A percentile compares a stretch with the other conserved stretches of the same genome.
Evolutionary conservation across 2,329 filamentous ascomycete genomes (phyloP).

Genomic region (Fusarium oxysporum): DNA sequence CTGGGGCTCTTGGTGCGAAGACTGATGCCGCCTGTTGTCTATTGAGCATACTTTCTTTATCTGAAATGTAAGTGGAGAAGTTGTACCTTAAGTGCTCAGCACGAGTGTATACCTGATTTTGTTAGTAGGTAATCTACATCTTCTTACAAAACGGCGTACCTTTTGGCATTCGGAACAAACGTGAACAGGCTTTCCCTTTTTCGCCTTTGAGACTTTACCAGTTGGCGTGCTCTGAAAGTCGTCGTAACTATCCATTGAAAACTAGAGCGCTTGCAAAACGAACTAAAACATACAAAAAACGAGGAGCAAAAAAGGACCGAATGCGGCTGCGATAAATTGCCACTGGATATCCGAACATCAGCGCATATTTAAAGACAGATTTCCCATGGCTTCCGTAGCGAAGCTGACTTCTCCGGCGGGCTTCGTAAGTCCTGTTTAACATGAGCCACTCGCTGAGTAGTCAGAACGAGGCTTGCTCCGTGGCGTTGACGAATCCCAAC

Average conservation of each 20-base stretch:
- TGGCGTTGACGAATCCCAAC: slow-evolving; percentile 3
- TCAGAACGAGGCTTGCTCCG: slow-evolving; percentile 9
- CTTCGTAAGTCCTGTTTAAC: not conserved
- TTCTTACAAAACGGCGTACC: rapidly evolving
- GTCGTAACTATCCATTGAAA: not conserved
- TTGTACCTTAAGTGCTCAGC: slow-evolving; percentile 8
- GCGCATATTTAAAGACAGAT: not conserved
- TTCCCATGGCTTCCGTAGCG: not conserved
- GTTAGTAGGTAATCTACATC: not conserved
- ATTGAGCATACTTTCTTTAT: not conserved
- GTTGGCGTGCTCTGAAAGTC: slow-evolving; percentile 5
- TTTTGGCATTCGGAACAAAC: slow-evolving; percentile 15
- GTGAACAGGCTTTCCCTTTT: slow-evolving; percentile 18
- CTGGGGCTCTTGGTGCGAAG: slow-evolving; percentile 10
- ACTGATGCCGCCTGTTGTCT: not conserved
- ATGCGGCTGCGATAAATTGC: not conserved
- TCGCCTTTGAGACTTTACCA: slow-evolving; percentile 14
- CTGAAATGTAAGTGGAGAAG: not conserved
- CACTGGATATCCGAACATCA: not conserved
- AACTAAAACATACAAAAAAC: not conserved
- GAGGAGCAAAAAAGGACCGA: not conserved
- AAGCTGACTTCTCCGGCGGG: not conserved
- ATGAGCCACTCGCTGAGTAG: slow-evolving; percentile 19
- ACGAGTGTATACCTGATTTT: slow-evolving; percentile 4
- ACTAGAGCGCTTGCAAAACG: not conserved